Evolutionary conservation across 2,329 filamentous ascomycete genomes (phyloP).

Genomic region (Pestalotiopsis fici): DNA sequence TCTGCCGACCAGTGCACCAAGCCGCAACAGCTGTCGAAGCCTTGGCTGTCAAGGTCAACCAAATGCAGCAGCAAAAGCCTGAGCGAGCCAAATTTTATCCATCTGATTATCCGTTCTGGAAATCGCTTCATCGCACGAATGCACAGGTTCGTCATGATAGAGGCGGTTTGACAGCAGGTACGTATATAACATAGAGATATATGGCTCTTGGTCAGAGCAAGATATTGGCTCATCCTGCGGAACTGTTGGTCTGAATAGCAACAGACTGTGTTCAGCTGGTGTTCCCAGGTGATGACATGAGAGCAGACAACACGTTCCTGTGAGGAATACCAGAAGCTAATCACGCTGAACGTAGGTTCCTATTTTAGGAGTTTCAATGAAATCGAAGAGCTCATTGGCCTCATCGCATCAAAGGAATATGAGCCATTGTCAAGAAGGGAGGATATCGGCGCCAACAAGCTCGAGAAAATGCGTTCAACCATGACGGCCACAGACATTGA

Average conservation of each 20-base stretch:
- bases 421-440: constrained; percentile 27
- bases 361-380: constrained; percentile 47
- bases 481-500: constrained; percentile 39
- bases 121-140: constrained; percentile 55
- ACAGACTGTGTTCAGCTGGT: too few relatives aligned
- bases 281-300: too few relatives aligned
- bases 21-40: constrained; percentile 47
- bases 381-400: constrained; percentile 43
- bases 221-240: too few relatives aligned
- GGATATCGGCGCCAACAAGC: constrained; percentile 19
- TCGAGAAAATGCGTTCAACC: constrained; percentile 36
- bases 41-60: constrained; percentile 46
- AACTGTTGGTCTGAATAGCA: too few relatives aligned
- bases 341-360: constrained; percentile 18
- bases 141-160: constrained; percentile 60
- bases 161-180: constrained; percentile 56
- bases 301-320: too few relatives aligned
- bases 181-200: constrained; percentile 16
- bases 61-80: constrained; percentile 43
- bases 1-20: constrained; percentile 55
- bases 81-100: constrained; percentile 43
- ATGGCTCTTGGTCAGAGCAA: background rate
- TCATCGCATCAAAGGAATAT: constrained; percentile 40
- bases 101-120: constrained; percentile 55
- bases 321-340: background rate